Percentiles rank a stretch among this genome's conserved stretches.
phyloP scores from a whole-genome alignment of 495 filamentous ascomycete genomes.

The Cercophora newfieldiana region DNA sequence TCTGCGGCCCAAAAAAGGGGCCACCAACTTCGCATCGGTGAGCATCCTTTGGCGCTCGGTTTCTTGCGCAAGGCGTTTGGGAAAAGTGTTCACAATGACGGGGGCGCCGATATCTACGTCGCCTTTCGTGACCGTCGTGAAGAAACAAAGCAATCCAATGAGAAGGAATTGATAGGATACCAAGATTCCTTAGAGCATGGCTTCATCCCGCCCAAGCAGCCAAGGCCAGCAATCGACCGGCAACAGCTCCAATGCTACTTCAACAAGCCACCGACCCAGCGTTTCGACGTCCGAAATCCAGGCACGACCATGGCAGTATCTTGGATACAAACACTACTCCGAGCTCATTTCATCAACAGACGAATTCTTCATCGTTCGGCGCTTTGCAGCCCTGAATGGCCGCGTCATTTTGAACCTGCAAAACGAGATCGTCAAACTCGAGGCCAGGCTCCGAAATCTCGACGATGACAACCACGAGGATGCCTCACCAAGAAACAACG shows the following conservation, averaged over 20 bases:
- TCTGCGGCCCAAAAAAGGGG: not conserved
- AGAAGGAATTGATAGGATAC: no score
- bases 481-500: not conserved
- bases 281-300: not conserved
- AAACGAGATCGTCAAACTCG: not conserved
- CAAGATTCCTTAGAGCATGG: no score
- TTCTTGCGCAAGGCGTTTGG: constrained; percentile 1
- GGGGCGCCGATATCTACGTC: not conserved
- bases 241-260: not conserved
- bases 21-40: not conserved
- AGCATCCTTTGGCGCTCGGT: not conserved
- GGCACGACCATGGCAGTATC: not conserved
- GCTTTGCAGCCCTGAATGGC: not conserved
- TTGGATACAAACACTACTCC: not conserved
- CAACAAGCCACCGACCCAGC: not conserved
- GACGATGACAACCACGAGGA: not conserved
- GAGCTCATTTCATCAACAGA: not conserved
- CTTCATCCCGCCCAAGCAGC: not conserved
- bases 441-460: not conserved
- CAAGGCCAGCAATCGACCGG: not conserved
- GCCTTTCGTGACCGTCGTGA: not conserved
- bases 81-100: not conserved
- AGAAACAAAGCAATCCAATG: not conserved
- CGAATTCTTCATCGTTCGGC: not conserved
- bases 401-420: not conserved